Percentiles rank a stretch among this genome's conserved stretches.
phyloP scores from a whole-genome alignment of 140 eudicot genomes.

The Erigeron philadelphicus region DNA sequence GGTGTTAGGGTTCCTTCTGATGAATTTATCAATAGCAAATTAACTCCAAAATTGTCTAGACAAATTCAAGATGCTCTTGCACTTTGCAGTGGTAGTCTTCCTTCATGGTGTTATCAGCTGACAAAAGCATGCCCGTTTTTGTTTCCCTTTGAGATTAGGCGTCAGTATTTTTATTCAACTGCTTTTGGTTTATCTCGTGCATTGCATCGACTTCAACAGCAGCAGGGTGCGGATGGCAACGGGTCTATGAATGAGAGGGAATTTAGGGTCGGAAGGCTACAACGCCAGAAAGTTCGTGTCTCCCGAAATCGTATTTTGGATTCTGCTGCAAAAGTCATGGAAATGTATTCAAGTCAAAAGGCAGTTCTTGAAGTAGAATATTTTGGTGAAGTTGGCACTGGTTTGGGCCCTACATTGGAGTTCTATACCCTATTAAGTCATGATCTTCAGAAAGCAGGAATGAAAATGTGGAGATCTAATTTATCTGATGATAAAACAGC shows the following conservation, averaged over 20 bases:
- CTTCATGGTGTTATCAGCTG: constrained; percentile 94
- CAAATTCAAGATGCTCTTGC: constrained; percentile 94
- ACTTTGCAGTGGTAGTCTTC: constrained; percentile 90
- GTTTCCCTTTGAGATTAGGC: constrained; percentile 84
- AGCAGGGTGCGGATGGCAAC: constrained; percentile 88
- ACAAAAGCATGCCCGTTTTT: constrained; percentile 90
- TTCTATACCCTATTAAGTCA: constrained; percentile 88
- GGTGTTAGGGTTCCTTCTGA: constrained; percentile 52
- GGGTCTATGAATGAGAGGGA: constrained; percentile 67
- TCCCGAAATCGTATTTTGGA: constrained; percentile 85
- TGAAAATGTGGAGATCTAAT: constrained; percentile 86
- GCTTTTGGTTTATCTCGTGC: constrained; percentile 93
- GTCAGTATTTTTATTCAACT: constrained; percentile 87
- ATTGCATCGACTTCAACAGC: constrained; percentile 75
- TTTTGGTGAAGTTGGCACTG: constrained; percentile 99
- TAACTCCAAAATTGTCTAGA: constrained; percentile 81
- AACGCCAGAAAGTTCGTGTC: constrained; percentile 98
- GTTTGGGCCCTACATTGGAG: constrained; percentile 93
- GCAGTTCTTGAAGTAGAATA: constrained; percentile 96
- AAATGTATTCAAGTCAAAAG: constrained; percentile 92
- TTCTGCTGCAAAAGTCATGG: constrained; percentile 99
- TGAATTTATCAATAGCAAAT: constrained; percentile 67
- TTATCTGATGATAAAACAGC: constrained; percentile 34
- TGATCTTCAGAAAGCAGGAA: constrained; percentile 67
- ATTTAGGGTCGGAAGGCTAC: constrained; percentile 65